A percentile compares a stretch with the other conserved stretches of the same genome.
These are phyloP conservation scores for Mucor plumbeus DNA, from an alignment of 371 early-diverging fungal genomes.

Conservation along the genomic window DNA sequence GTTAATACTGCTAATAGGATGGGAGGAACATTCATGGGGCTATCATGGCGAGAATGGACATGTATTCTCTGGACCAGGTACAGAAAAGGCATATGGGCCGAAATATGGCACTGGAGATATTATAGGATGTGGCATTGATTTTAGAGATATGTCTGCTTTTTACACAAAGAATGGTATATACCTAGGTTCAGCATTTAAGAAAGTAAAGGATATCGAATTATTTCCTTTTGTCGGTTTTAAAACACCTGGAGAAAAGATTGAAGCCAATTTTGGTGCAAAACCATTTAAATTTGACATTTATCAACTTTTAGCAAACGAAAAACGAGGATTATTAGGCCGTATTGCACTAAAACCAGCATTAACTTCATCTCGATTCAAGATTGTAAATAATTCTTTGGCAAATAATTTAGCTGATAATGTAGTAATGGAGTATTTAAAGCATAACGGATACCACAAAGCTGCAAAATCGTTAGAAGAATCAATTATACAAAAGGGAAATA, in stretches of 20 bases:
- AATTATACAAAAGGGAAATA: neutral
- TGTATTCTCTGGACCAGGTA: slow-evolving; percentile 77
- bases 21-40: slow-evolving; percentile 85
- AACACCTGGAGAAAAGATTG: slow-evolving; percentile 84
- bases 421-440: slow-evolving; percentile 75
- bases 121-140: slow-evolving; percentile 93
- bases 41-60: slow-evolving; percentile 95
- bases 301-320: slow-evolving; percentile 56
- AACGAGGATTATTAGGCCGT: neutral
- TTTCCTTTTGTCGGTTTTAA: slow-evolving; percentile 93
- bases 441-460: slow-evolving; percentile 76
- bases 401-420: slow-evolving; percentile 51
- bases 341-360: slow-evolving; percentile 10
- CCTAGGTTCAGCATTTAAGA: slow-evolving; percentile 65
- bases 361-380: neutral
- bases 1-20: slow-evolving; percentile 28
- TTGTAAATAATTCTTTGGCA: slow-evolving; percentile 9
- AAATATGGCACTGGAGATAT: slow-evolving; percentile 90
- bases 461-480: slow-evolving; percentile 59
- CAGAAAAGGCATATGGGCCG: slow-evolving; percentile 87
- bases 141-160: slow-evolving; percentile 73
- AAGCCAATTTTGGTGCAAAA: slow-evolving; percentile 92
- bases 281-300: slow-evolving; percentile 87
- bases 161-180: slow-evolving; percentile 92
- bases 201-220: slow-evolving; percentile 49